Percentiles rank a stretch among this genome's conserved stretches.
Conservation (phyloP, 2,329 filamentous ascomycete genomes). For the Fusarium zealandicum region DNA sequence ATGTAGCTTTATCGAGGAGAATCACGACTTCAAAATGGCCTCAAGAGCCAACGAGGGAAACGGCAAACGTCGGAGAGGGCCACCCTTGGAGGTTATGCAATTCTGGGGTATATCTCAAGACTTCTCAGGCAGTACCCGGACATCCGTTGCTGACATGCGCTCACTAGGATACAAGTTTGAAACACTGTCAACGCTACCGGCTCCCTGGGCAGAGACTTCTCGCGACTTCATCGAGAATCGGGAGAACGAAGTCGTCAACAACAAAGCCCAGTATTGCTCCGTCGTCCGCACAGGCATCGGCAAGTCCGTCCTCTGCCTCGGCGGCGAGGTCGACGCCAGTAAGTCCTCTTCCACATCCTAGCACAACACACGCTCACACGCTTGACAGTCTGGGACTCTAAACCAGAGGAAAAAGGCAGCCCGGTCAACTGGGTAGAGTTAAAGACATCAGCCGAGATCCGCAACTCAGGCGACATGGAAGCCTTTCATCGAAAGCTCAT, state of each 20-base stretch:
- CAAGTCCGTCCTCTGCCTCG: conserved; percentile 75
- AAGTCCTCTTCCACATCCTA: conserved; percentile 40
- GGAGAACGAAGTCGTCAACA: conserved; percentile 76
- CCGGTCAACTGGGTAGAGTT: conserved; percentile 93
- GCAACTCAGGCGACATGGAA: conserved; percentile 70
- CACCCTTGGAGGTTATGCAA: conserved; percentile 80
- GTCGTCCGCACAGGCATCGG: conserved; percentile 90
- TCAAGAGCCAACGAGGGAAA: conserved; percentile 63
- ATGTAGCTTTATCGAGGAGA: conserved; percentile 90
- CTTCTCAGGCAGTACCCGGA: too few relatives aligned
- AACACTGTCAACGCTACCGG: conserved; percentile 77
- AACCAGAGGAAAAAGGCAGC: conserved; percentile 69
- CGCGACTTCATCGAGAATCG: conserved; percentile 82
- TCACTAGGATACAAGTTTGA: conserved; percentile 92
- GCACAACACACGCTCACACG: conserved; percentile 2
- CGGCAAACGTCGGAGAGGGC: conserved; percentile 47
- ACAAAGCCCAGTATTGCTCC: conserved; percentile 94
- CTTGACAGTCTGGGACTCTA: conserved; percentile 78
- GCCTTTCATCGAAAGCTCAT: conserved; percentile 89
- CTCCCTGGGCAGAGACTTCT: conserved; percentile 74
- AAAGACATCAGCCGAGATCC: conserved; percentile 83
- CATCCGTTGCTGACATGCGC: neutral
- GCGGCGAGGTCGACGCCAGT: conserved; percentile 93
- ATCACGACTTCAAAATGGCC: conserved; percentile 74
- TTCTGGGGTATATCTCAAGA: conserved; percentile 75